These are phyloP conservation scores for Botrytis porri DNA, from an alignment of 2,329 filamentous ascomycete genomes.

Conservation along the genomic window DNA sequence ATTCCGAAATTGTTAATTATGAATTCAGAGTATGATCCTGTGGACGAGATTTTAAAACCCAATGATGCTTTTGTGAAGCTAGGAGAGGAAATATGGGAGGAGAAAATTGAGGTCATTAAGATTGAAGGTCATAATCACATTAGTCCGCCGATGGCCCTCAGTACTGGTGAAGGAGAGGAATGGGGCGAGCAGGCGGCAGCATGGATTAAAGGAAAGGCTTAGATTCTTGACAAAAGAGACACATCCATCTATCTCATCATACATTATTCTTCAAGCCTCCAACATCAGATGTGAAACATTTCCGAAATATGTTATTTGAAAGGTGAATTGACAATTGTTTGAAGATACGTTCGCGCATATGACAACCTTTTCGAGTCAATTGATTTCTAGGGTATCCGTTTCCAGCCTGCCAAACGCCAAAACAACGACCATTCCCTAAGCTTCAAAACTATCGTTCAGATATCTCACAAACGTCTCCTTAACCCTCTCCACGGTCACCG, in stretches of 20 bases:
- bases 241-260: not conserved
- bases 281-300: not conserved
- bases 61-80: slow-evolving; percentile 33
- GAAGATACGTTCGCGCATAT: not conserved
- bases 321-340: not conserved
- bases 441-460: slow-evolving; percentile 61
- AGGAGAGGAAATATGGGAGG: slow-evolving; percentile 31
- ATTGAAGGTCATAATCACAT: slow-evolving; percentile 38
- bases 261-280: not conserved
- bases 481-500: slow-evolving; percentile 54
- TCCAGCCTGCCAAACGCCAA: slow-evolving; percentile 19
- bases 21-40: slow-evolving; percentile 34
- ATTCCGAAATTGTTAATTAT: slow-evolving; percentile 30
- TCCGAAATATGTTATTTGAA: not conserved
- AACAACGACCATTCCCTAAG: not conserved
- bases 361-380: not conserved
- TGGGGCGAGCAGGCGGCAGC: slow-evolving; percentile 34
- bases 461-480: slow-evolving; percentile 64
- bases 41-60: slow-evolving; percentile 33
- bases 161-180: slow-evolving; percentile 33
- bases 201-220: slow-evolving; percentile 30
- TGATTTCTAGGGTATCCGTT: slow-evolving; percentile 24
- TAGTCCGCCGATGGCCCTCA: slow-evolving; percentile 31
- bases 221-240: not conserved
- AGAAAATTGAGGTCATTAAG: slow-evolving; percentile 24